Evolutionary conservation across 2,329 filamentous ascomycete genomes (phyloP).

Genomic region (Cadophora gregata): DNA sequence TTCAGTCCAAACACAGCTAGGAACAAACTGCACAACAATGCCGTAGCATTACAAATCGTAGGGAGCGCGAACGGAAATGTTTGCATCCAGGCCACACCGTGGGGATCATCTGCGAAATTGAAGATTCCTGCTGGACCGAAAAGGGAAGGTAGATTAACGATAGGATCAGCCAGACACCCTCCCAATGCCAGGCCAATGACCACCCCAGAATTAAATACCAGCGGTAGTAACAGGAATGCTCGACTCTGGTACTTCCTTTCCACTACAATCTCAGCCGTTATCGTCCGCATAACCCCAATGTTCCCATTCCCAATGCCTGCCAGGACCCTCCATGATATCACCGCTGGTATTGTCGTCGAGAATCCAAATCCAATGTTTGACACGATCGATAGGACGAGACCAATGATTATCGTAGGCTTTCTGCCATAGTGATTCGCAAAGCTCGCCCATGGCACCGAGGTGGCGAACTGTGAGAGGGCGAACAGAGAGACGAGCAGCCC

Average conservation of each 20-base stretch:
- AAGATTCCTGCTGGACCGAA: slow-evolving; percentile 49
- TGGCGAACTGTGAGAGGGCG: slow-evolving; percentile 81
- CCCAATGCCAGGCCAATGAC: slow-evolving; percentile 40
- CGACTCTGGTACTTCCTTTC: slow-evolving; percentile 74
- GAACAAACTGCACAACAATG: slow-evolving; percentile 42
- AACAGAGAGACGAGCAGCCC: slow-evolving; percentile 81
- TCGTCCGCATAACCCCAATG: slow-evolving; percentile 74
- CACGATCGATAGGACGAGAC: slow-evolving; percentile 62
- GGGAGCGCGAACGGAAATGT: slow-evolving; percentile 52
- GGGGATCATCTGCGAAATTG: slow-evolving; percentile 43
- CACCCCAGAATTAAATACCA: slow-evolving; percentile 68
- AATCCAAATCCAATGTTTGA: slow-evolving; percentile 72
- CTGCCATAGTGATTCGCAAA: slow-evolving; percentile 71
- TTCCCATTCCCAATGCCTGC: slow-evolving; percentile 79
- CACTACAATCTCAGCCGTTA: slow-evolving; percentile 73
- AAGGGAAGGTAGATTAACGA: slow-evolving; percentile 46
- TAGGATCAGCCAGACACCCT: slow-evolving; percentile 52
- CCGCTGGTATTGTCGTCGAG: slow-evolving; percentile 63
- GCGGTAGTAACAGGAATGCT: slow-evolving; percentile 52
- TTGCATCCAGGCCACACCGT: slow-evolving; percentile 48
- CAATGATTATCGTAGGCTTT: slow-evolving; percentile 80
- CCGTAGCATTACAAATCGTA: slow-evolving; percentile 44
- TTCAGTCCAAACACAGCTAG: slow-evolving; percentile 46
- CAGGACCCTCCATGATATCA: slow-evolving; percentile 69
- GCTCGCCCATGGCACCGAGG: slow-evolving; percentile 82